Percentiles rank a stretch among this genome's conserved stretches.
Conservation (phyloP, 139 green algal genomes). For the Closterium sp. region DNA sequence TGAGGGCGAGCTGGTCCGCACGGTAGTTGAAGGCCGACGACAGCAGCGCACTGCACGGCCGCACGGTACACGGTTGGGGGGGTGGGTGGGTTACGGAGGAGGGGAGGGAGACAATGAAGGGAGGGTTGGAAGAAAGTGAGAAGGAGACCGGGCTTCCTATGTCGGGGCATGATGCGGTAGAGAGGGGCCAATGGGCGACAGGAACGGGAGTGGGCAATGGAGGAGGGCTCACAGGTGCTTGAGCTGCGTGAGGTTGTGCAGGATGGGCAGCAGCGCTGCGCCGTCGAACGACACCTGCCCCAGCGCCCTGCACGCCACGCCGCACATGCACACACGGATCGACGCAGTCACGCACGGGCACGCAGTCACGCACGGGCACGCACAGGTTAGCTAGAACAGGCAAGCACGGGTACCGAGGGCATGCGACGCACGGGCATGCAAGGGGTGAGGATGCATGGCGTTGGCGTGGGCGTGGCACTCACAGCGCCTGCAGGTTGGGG, state of each 20-base stretch:
- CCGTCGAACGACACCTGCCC: constrained; percentile 29
- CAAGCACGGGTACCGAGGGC: too few relatives aligned
- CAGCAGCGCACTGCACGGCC: neutral
- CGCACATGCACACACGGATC: neutral
- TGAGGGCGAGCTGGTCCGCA: neutral
- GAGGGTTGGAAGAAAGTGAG: neutral
- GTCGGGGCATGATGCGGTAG: neutral
- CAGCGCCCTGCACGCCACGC: neutral
- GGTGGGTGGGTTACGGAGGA: neutral
- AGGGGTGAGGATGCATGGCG: neutral
- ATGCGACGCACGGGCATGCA: neutral
- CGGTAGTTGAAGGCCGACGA: neutral
- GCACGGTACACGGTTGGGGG: too few relatives aligned
- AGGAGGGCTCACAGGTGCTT: neutral
- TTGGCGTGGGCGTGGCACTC: neutral
- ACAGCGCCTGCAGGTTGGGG: neutral
- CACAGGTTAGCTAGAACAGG: too few relatives aligned
- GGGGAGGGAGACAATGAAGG: neutral
- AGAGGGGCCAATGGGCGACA: neutral
- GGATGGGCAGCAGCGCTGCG: constrained; percentile 36
- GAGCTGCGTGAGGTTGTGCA: constrained; percentile 36
- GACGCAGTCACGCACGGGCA: neutral
- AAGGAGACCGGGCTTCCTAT: too few relatives aligned
- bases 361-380: neutral
- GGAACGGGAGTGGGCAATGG: neutral